Evolutionary conservation across 345 rosid genomes (phyloP), one percentile per base, ranked within the genome.

Genomic region (Eutrema heterophyllum): DNA sequence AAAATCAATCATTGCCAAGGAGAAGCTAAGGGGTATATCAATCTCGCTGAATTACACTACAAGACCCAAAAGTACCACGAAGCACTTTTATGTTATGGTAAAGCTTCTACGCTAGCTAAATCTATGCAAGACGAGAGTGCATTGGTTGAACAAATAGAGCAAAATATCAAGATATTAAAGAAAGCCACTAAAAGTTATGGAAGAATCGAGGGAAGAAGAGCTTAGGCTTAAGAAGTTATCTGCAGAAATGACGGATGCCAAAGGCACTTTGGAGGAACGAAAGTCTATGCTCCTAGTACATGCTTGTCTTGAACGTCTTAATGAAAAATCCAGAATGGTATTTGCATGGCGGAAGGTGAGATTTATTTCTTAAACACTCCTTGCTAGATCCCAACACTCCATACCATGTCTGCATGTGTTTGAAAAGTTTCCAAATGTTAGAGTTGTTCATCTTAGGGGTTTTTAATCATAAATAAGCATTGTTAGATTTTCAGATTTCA

Each of bases 11-110:
- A 95, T 64, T 9, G 74, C 60, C 91, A 90, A 79, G 99, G 98
- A 56, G 97, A 92, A 85, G 98, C 99, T 49, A 95, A 95, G 73
- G 99, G 97, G 53, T 92, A 86, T 59, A 89, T 95, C 57, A 95
- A 92, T 83, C 99, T 95, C 16, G 99, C 97, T 33, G 97, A 92
- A 70, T 68, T 88, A 79, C 92, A 89, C 67, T 80, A 87, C 70
- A 90, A 78, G 78, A 83, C 79, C 61, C 94, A 92, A 58, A 89
- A 83, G 82, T 92, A 95, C 57, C 89, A 89, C 4, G 83, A 90
- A 21, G 99, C 97, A 21, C 77, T 81, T 53, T 70, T 53, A 55
- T 92, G 98, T 83, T 95, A 92, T 76, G 82, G 83, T 52, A 95
- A 81, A 74, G 97, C 98, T 12, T 83, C 83, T 67, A 79, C 77